phyloP scores from a whole-genome alignment of 257 asterid genomes.

The Solanum sitiens region DNA sequence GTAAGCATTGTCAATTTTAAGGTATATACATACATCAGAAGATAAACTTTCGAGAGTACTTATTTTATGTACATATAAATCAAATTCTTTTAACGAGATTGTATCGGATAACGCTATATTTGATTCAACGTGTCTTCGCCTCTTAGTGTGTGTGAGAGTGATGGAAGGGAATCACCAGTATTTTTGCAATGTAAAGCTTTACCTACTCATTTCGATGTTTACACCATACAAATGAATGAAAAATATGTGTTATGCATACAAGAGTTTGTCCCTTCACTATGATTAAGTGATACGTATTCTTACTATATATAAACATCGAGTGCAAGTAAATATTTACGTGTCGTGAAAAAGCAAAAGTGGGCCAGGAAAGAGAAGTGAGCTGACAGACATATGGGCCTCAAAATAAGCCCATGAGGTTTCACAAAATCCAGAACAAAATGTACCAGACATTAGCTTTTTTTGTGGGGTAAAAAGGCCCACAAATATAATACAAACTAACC shows the following conservation, averaged over 20 bases:
- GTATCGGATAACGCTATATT: neutral
- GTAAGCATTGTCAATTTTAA: neutral
- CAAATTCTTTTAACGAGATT: neutral
- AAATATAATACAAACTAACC: neutral
- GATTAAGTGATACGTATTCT: neutral
- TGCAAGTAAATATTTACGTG: neutral
- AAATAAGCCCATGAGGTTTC: neutral
- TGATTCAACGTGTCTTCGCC: neutral
- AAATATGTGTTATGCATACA: neutral
- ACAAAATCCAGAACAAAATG: neutral
- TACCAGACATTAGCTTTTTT: neutral
- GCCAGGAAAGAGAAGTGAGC: neutral
- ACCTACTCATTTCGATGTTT: neutral
- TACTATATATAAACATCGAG: neutral
- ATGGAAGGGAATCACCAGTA: neutral
- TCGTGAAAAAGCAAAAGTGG: neutral
- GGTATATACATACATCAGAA: neutral
- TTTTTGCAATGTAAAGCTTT: fast-evolving
- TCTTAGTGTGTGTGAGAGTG: neutral
- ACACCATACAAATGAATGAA: neutral
- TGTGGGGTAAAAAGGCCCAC: neutral
- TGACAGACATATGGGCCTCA: neutral
- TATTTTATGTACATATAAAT: too few species aligned
- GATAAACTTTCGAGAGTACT: too few species aligned
- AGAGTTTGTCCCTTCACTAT: neutral